Evolutionary conservation across 495 filamentous ascomycete genomes (phyloP).

Genomic region (Articulospora tetracladia): DNA sequence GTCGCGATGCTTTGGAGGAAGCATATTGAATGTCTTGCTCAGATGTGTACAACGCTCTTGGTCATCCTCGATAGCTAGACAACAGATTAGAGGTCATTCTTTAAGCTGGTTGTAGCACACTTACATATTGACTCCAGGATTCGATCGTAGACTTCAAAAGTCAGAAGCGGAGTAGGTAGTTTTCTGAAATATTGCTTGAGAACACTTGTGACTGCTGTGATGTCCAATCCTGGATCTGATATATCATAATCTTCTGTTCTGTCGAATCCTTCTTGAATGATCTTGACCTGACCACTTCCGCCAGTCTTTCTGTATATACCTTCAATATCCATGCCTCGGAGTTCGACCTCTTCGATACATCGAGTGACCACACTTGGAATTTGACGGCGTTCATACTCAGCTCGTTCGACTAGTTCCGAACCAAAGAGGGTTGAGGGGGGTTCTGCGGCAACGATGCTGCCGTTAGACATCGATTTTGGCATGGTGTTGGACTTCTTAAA

Average conservation of each 20-base stretch:
- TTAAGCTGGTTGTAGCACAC: constrained; percentile 11
- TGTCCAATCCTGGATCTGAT: constrained; percentile 88
- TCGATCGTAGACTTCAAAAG: constrained; percentile 86
- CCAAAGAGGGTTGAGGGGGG: constrained; percentile 72
- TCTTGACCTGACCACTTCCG: constrained; percentile 79
- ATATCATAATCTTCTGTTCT: constrained; percentile 81
- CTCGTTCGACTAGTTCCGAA: constrained; percentile 79
- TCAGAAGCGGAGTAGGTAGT: constrained; percentile 85
- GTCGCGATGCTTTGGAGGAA: constrained; percentile 80
- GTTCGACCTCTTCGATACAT: constrained; percentile 96
- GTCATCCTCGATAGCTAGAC: constrained; percentile 47
- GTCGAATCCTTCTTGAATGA: constrained; percentile 88
- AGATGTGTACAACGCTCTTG: constrained; percentile 63
- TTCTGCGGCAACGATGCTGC: constrained; percentile 50
- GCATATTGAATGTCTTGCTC: constrained; percentile 62
- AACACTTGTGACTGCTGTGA: constrained; percentile 91
- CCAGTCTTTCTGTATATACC: constrained; percentile 98
- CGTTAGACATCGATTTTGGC: constrained; percentile 49
- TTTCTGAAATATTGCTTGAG: constrained; percentile 98
- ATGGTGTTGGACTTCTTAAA: constrained; percentile 51
- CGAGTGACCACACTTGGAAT: constrained; percentile 89
- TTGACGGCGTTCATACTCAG: constrained; percentile 83
- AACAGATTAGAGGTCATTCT: constrained; percentile 17
- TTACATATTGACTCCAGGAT: constrained; percentile 75
- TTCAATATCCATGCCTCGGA: constrained; percentile 95